These are phyloP conservation scores for Geotrichum phurueaensis DNA, from an alignment of 1,139 yeast genomes.

Conservation along the genomic window DNA sequence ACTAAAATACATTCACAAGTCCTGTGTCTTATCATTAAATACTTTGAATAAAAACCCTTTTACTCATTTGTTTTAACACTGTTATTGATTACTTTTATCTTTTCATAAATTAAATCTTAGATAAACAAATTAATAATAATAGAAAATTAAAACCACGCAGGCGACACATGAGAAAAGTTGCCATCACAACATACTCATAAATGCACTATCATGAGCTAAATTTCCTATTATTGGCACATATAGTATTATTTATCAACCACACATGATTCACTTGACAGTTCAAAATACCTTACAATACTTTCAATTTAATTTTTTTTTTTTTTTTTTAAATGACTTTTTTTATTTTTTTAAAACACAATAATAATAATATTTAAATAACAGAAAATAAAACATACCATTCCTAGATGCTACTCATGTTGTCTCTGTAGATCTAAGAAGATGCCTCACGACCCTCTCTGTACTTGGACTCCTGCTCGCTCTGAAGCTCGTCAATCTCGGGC, in stretches of 20 bases:
- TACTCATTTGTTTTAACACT: too few relatives aligned
- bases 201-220: too few relatives aligned
- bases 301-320: neutral
- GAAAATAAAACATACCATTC: neutral
- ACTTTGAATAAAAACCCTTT: too few relatives aligned
- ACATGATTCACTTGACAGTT: neutral
- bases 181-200: too few relatives aligned
- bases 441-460: conserved; percentile 35
- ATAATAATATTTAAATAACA: neutral
- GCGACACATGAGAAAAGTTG: too few relatives aligned
- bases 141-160: neutral
- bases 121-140: neutral
- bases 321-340: neutral
- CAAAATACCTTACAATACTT: too few relatives aligned
- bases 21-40: too few relatives aligned
- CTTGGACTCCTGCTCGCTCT: conserved; percentile 46
- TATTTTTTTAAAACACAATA: neutral
- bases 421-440: conserved; percentile 12
- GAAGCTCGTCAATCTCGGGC: conserved; percentile 57
- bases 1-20: too few relatives aligned
- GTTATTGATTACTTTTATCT: too few relatives aligned
- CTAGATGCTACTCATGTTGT: neutral
- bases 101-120: neutral
- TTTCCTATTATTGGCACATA: too few relatives aligned
- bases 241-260: neutral